phyloP scores from a whole-genome alignment of 140 eudicot genomes.

The Anethum foeniculum region DNA sequence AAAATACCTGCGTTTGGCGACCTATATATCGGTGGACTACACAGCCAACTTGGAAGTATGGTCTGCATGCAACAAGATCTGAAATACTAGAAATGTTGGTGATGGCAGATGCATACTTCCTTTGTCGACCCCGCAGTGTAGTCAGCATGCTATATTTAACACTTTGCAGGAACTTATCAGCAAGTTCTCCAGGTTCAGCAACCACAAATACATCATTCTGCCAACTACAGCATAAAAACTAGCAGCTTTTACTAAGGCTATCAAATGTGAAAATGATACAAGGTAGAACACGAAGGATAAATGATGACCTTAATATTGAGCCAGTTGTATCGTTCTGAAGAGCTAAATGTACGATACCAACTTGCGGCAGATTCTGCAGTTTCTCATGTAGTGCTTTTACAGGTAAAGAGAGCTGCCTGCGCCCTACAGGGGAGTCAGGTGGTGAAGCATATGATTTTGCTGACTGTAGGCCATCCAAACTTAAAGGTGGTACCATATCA shows the following conservation, averaged over 20 bases:
- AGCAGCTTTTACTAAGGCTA: slow-evolving; percentile 15
- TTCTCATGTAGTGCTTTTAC: slow-evolving; percentile 66
- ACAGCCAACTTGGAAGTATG: slow-evolving; percentile 93
- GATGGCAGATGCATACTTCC: slow-evolving; percentile 62
- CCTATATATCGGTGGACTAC: slow-evolving; percentile 96
- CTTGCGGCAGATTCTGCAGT: slow-evolving; percentile 73
- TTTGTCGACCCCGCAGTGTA: slow-evolving; percentile 64
- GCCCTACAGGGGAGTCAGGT: slow-evolving; percentile 75
- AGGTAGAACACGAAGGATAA: slow-evolving; percentile 12
- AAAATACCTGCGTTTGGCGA: slow-evolving; percentile 90
- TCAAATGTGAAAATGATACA: slow-evolving; percentile 7
- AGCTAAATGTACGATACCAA: slow-evolving; percentile 81
- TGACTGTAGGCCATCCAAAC: slow-evolving; percentile 76
- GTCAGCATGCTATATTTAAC: slow-evolving; percentile 74
- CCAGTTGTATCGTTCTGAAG: slow-evolving; percentile 91
- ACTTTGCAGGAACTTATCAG: slow-evolving; percentile 90
- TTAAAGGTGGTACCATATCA: slow-evolving; percentile 85
- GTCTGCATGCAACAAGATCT: slow-evolving; percentile 79
- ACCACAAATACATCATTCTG: slow-evolving; percentile 99
- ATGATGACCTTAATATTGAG: slow-evolving; percentile 63
- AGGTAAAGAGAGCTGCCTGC: slow-evolving; percentile 59
- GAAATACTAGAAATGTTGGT: slow-evolving; percentile 71
- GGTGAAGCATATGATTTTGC: slow-evolving; percentile 60
- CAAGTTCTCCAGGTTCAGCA: slow-evolving; percentile 98
- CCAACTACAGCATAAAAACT: slow-evolving; percentile 49